These are phyloP conservation scores for Amniculicola lignicola DNA, from an alignment of 495 filamentous ascomycete genomes.

Conservation along the genomic window DNA sequence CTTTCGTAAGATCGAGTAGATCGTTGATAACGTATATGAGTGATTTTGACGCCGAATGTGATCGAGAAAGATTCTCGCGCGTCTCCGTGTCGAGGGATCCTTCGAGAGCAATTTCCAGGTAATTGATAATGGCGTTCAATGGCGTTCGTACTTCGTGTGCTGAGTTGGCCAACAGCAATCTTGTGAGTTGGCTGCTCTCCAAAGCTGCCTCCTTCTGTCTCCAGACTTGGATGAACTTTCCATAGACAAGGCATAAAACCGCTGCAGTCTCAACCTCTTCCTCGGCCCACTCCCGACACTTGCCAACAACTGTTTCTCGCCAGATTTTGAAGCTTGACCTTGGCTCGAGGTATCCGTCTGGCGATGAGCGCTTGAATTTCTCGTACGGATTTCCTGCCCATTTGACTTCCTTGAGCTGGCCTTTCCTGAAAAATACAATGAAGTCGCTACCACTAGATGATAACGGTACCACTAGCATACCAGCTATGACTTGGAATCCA, in stretches of 20 bases:
- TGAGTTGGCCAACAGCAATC: slow-evolving; percentile 81
- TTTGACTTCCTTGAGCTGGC: slow-evolving; percentile 73
- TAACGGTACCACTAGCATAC: slow-evolving; percentile 78
- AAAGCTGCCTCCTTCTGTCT: slow-evolving; percentile 83
- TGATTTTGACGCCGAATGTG: slow-evolving; percentile 94
- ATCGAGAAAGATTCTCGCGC: slow-evolving; percentile 78
- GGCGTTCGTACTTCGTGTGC: slow-evolving; percentile 95
- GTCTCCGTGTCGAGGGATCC: slow-evolving; percentile 78
- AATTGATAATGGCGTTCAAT: slow-evolving; percentile 94
- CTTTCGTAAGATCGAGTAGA: slow-evolving; percentile 85
- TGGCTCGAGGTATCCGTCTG: slow-evolving; percentile 68
- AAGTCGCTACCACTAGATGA: slow-evolving; percentile 77
- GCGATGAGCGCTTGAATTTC: slow-evolving; percentile 66
- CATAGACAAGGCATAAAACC: slow-evolving; percentile 85
- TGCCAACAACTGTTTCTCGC: slow-evolving; percentile 72
- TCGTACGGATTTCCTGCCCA: slow-evolving; percentile 96
- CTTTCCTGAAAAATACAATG: slow-evolving; percentile 85
- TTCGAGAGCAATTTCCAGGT: slow-evolving; percentile 89
- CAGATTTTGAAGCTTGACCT: slow-evolving; percentile 73
- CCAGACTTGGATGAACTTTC: slow-evolving; percentile 91
- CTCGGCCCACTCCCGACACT: slow-evolving; percentile 72
- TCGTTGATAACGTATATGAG: slow-evolving; percentile 96
- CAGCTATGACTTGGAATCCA: slow-evolving; percentile 76
- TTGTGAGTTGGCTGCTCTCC: slow-evolving; percentile 77
- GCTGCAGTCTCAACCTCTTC: slow-evolving; percentile 83